These are phyloP conservation scores for Mycena olivaceomarginata DNA, from an alignment of 768 basidiomycete genomes.

Conservation along the genomic window DNA sequence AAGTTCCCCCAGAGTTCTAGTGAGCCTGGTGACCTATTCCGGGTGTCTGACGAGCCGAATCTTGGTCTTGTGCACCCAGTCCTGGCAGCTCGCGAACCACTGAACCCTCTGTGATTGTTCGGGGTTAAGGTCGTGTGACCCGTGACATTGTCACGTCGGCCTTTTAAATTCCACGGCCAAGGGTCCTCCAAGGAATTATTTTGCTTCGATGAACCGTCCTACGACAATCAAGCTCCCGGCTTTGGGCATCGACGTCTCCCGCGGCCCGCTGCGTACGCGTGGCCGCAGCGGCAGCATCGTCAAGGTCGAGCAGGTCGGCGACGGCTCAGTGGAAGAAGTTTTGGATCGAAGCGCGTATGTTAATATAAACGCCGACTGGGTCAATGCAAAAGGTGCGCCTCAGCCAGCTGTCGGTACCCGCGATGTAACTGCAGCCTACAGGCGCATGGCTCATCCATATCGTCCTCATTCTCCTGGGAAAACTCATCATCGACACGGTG, in stretches of 20 bases:
- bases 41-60: too few relatives aligned
- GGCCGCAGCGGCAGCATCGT: constrained; percentile 82
- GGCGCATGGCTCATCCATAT: constrained; percentile 99
- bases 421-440: constrained; percentile 53
- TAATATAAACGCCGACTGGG: constrained; percentile 95
- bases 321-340: constrained; percentile 81
- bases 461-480: constrained; percentile 92
- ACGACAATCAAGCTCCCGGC: constrained; percentile 75
- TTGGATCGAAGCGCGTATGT: constrained; percentile 88
- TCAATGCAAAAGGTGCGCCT: constrained; percentile 89
- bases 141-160: background rate
- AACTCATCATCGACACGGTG: constrained; percentile 94
- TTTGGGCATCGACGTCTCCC: constrained; percentile 60
- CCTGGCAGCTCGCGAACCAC: too few relatives aligned
- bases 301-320: constrained; percentile 90
- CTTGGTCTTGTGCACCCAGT: too few relatives aligned
- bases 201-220: constrained; percentile 67
- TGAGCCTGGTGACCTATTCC: too few relatives aligned
- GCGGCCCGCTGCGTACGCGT: constrained; percentile 50
- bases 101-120: too few relatives aligned
- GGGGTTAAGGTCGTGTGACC: background rate
- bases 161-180: background rate
- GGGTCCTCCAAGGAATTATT: background rate
- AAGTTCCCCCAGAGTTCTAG: too few relatives aligned
- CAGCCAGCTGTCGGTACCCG: constrained; percentile 19